Conservation (phyloP, 495 filamentous ascomycete genomes). For the Letharia lupina region DNA sequence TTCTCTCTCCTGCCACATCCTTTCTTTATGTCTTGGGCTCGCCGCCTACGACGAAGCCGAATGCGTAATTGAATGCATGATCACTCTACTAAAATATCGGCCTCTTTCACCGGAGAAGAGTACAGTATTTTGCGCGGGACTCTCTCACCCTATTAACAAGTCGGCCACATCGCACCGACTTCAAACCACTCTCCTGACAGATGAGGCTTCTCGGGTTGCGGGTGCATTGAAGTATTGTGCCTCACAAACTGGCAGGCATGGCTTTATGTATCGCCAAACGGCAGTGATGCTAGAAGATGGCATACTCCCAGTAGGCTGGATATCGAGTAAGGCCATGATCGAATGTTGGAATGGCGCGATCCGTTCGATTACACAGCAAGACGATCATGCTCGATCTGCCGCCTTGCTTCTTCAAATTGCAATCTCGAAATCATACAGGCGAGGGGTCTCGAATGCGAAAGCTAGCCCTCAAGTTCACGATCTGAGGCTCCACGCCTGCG, state of each 20-base stretch:
- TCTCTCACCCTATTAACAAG: slow-evolving; percentile 28
- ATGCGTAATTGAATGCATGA: slow-evolving; percentile 16
- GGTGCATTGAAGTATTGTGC: slow-evolving; percentile 29
- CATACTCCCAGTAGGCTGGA: slow-evolving; percentile 41
- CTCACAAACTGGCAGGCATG: slow-evolving; percentile 22
- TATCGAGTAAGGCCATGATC: slow-evolving; percentile 40
- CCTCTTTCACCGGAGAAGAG: neutral
- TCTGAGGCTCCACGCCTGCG: slow-evolving; percentile 7
- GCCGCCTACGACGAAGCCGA: slow-evolving; percentile 23
- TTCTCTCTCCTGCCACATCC: slow-evolving; percentile 15
- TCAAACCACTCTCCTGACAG: neutral
- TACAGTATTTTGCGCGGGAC: slow-evolving; percentile 12
- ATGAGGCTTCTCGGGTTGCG: neutral
- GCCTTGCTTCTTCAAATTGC: slow-evolving; percentile 36
- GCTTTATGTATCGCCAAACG: slow-evolving; percentile 36
- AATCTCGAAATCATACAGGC: slow-evolving; percentile 20
- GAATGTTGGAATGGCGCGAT: slow-evolving; percentile 38
- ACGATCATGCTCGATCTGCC: slow-evolving; percentile 33
- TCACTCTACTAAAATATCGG: neutral
- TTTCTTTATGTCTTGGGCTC: slow-evolving; percentile 9
- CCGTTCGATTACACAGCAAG: slow-evolving; percentile 35
- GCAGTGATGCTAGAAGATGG: slow-evolving; percentile 34
- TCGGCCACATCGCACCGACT: neutral
- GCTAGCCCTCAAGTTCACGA: slow-evolving; percentile 11
- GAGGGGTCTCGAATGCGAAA: neutral